Evolutionary conservation across 768 basidiomycete genomes (phyloP).

Genomic region (Termitomyces eurrhizus): DNA sequence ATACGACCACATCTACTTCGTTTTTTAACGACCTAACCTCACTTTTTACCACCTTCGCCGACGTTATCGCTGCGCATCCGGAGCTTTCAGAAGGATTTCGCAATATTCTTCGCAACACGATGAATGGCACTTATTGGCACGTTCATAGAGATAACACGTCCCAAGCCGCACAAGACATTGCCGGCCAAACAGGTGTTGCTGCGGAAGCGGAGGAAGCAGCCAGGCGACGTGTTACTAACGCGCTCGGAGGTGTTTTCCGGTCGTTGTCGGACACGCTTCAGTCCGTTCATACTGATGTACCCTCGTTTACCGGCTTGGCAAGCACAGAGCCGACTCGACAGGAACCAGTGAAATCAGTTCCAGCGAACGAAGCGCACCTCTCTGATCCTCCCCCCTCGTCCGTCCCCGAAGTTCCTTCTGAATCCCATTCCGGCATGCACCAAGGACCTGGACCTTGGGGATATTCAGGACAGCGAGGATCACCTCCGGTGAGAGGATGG

Average conservation of each 20-base stretch:
- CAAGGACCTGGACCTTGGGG: conserved; percentile 6
- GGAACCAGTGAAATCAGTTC: neutral
- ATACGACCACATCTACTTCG: conserved; percentile 31
- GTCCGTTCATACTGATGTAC: neutral
- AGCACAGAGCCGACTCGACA: neutral
- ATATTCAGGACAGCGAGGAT: conserved; percentile 1
- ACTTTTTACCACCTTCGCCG: conserved; percentile 52
- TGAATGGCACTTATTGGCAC: conserved; percentile 66
- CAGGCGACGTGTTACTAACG: conserved; percentile 56
- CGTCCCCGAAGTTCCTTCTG: conserved; percentile 3
- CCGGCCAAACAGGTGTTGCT: conserved; percentile 41
- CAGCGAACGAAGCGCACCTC: neutral
- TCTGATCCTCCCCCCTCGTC: neutral
- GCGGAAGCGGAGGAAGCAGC: conserved; percentile 63
- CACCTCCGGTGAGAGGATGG: neutral
- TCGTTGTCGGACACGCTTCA: conserved; percentile 36
- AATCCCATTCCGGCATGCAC: conserved; percentile 6
- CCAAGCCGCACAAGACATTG: conserved; percentile 51
- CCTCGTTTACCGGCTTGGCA: too few relatives aligned
- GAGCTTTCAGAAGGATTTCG: conserved; percentile 67
- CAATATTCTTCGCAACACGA: conserved; percentile 58
- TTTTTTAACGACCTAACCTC: conserved; percentile 63
- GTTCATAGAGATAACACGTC: conserved; percentile 57
- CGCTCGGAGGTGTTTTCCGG: conserved; percentile 55
- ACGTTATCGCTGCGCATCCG: conserved; percentile 60